Evolutionary conservation across 352 stramenopile genomes (phyloP).

Genomic region (Globisporangium sylvaticum): DNA sequence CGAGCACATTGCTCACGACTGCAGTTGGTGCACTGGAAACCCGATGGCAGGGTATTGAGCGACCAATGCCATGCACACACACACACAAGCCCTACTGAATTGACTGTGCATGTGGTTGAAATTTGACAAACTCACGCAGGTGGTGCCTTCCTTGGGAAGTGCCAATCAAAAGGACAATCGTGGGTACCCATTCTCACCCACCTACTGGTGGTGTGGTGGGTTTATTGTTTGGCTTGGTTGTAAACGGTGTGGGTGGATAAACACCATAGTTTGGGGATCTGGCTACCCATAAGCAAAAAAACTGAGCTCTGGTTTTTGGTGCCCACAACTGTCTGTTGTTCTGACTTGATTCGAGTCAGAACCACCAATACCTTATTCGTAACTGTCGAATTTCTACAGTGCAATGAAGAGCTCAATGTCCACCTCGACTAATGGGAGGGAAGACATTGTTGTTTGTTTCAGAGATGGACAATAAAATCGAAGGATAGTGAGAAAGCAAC

Average conservation of each 20-base stretch:
- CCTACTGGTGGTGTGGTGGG: no score
- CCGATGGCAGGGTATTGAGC: not conserved
- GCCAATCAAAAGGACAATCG: no score
- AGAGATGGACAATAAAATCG: not conserved
- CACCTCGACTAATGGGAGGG: not conserved
- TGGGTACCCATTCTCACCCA: no score
- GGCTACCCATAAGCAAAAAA: no score
- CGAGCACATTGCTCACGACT: not conserved
- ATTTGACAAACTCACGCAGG: no score
- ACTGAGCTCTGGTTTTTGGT: no score
- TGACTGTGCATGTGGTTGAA: no score
- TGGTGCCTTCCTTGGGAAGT: no score
- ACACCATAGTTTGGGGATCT: no score
- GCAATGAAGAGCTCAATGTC: not conserved
- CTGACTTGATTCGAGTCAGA: constrained; percentile 5
- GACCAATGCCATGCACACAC: not conserved
- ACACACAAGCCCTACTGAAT: not conserved
- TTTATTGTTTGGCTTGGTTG: no score
- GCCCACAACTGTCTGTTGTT: no score
- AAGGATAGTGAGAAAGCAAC: not conserved
- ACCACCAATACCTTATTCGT: not conserved
- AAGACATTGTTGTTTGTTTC: not conserved
- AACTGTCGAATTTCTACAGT: not conserved
- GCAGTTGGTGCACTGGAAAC: constrained; percentile 2
- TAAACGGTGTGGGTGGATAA: no score